These are phyloP conservation scores for Sanghuangporus weigelae DNA, from an alignment of 1,284 basidiomycete species.

Conservation along the genomic window DNA sequence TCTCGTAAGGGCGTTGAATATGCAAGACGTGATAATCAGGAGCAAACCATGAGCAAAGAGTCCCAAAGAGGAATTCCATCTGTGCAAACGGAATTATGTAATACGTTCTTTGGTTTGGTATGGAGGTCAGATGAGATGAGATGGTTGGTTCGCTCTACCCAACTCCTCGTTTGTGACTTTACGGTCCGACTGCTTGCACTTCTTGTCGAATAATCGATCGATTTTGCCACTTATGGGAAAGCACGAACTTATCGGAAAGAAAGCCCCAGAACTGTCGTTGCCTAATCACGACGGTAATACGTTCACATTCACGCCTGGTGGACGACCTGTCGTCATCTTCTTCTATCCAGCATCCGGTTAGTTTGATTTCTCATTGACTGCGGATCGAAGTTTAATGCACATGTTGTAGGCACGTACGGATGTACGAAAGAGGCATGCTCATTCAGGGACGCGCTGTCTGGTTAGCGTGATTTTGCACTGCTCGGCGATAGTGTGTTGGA, in stretches of 20 bases:
- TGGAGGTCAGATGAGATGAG: background rate
- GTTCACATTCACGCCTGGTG: conserved; percentile 46
- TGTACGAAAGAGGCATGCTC: conserved; percentile 77
- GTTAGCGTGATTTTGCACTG: conserved; percentile 31
- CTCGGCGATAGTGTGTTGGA: background rate
- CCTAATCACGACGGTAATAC: conserved; percentile 43
- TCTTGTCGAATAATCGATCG: too few relatives aligned
- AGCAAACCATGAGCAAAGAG: background rate
- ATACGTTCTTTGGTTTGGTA: background rate
- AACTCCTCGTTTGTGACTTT: too few relatives aligned
- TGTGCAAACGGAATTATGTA: background rate
- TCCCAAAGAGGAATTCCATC: background rate
- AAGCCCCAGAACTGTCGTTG: conserved; percentile 47
- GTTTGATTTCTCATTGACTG: conserved; percentile 22
- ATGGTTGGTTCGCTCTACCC: too few relatives aligned
- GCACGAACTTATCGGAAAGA: conserved; percentile 42
- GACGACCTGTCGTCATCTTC: conserved; percentile 59
- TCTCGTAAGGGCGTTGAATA: background rate
- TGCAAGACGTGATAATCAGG: background rate
- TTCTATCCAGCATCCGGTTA: conserved; percentile 66
- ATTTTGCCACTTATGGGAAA: background rate
- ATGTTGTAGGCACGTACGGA: conserved; percentile 53
- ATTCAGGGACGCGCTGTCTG: conserved; percentile 69
- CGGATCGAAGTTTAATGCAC: background rate
- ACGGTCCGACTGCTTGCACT: too few relatives aligned